Conservation (phyloP, 768 basidiomycete species). For the Lactarius evosmus region DNA sequence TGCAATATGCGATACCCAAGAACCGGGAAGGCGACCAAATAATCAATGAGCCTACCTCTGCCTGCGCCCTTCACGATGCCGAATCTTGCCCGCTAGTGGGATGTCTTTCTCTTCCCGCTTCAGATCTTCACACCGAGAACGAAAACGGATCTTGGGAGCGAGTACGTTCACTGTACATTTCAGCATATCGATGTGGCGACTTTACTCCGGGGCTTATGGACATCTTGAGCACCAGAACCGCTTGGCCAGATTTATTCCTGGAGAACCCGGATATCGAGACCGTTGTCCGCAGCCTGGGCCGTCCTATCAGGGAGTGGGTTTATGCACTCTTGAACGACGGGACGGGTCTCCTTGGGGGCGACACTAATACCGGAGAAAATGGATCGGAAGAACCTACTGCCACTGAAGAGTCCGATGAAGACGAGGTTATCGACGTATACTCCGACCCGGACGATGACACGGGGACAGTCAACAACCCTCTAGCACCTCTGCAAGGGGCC, state of each 20-base stretch:
- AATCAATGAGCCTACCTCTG: slow-evolving; percentile 51
- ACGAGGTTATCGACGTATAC: slow-evolving; percentile 66
- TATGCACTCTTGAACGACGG: slow-evolving; percentile 68
- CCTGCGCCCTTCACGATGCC: slow-evolving; percentile 61
- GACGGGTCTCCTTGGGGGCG: slow-evolving; percentile 51
- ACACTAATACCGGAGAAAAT: slow-evolving; percentile 29
- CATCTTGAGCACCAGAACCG: slow-evolving; percentile 56
- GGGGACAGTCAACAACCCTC: slow-evolving; percentile 51
- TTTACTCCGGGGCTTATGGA: slow-evolving; percentile 60
- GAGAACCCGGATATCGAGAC: slow-evolving; percentile 75
- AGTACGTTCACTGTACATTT: slow-evolving; percentile 53
- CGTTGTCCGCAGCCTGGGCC: slow-evolving; percentile 57
- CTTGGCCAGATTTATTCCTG: slow-evolving; percentile 71
- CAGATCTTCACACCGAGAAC: slow-evolving; percentile 14
- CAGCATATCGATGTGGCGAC: slow-evolving; percentile 59
- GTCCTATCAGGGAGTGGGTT: slow-evolving; percentile 60
- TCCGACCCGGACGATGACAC: slow-evolving; percentile 50
- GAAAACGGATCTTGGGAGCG: slow-evolving; percentile 14
- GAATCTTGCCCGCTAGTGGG: slow-evolving; percentile 55
- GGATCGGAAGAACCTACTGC: slow-evolving; percentile 29
- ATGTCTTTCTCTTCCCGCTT: slow-evolving; percentile 46
- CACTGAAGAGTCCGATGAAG: slow-evolving; percentile 47
- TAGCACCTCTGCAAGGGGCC: slow-evolving; percentile 68
- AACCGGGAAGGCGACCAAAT: slow-evolving; percentile 43
- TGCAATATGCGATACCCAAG: slow-evolving; percentile 75